A percentile compares a stretch with the other conserved stretches of the same genome.
These are phyloP conservation scores for Lepidium africanum DNA, from an alignment of 345 rosid species.

Conservation along the genomic window DNA sequence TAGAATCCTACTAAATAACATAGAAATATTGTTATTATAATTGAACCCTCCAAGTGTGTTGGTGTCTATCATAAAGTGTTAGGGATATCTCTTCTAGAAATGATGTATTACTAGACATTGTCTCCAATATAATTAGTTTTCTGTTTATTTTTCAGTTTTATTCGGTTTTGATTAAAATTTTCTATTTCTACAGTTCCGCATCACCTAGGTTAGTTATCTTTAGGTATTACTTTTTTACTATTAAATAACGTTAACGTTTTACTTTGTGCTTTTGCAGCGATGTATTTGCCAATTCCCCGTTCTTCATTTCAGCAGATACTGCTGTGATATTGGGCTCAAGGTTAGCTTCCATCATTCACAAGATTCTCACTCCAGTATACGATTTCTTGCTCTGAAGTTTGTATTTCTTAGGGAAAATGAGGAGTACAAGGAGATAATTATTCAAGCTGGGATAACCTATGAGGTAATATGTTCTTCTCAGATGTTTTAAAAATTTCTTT, in stretches of 20 bases:
- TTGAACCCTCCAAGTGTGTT: no score
- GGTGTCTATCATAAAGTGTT: background rate
- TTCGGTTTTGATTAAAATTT: background rate
- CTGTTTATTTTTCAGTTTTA: background rate
- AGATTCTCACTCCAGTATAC: constrained; percentile 4
- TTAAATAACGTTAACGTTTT: background rate
- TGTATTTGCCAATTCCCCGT: constrained; percentile 88
- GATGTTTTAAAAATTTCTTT: constrained; percentile 3
- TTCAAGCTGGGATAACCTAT: constrained; percentile 70
- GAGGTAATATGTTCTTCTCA: constrained; percentile 44
- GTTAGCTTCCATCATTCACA: constrained; percentile 35
- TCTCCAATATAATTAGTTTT: background rate
- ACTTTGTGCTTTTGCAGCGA: constrained; percentile 40
- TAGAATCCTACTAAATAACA: no score
- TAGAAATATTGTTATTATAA: no score
- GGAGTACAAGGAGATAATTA: constrained; percentile 73
- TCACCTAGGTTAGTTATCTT: background rate
- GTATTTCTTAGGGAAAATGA: constrained; percentile 55
- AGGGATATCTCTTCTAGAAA: background rate
- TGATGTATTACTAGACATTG: background rate
- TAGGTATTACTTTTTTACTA: constrained; percentile 13
- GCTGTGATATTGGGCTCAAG: constrained; percentile 60
- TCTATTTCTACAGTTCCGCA: background rate
- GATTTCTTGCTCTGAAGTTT: constrained; percentile 11
- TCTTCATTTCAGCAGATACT: constrained; percentile 83